Evolutionary conservation across 306 rosid genomes (phyloP), one percentile per base, ranked within the genome.

Genomic region (Cucurbita moschata): DNA sequence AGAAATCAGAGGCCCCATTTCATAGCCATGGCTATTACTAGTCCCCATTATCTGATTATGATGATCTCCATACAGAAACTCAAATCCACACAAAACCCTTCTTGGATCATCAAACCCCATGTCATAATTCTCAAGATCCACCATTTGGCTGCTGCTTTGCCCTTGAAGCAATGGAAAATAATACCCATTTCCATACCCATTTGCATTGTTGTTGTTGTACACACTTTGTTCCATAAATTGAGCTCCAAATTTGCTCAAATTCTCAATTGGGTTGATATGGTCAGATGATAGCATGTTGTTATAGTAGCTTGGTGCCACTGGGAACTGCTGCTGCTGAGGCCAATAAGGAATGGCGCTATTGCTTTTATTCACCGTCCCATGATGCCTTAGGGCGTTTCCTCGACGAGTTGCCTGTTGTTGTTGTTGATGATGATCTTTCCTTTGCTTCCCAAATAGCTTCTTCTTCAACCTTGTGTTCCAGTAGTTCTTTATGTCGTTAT

Each of bases 401-500:
- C 76, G 67, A 16, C 86, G 90, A 75, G 78, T 49, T 11, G 52
- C n/a, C 5, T 26, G 40, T 65, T 71, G 71, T 14, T 65, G 61
- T 47, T 83, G 75, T 23, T 81, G 75, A 37, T 83, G 75, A 49
- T 73, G 88, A 16, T 87, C 87, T 68, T 81, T 87, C 9, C 91
- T 75, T 21, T 82, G 85, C 85, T 82, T 87, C 18, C 87, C 91
- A 8, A 30, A 30, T 30, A 30, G 35, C 35, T 30, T 30, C 35
- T 30, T 30, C 35, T 30, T 30, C 35, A 30, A 30, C 35, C 35
- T 30, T 4, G 35, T 30, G 35, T 30, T 30, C 35, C 35, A 30
- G 4, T 30, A 30, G 35, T 30, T 30, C 35, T 30, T 30, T 30
- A 30, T 30, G 0, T 30, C 35, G 35, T 30, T 30, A 30, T 30